phyloP scores from a whole-genome alignment of 441 rosid species.

The Arabidopsis hybrid region DNA sequence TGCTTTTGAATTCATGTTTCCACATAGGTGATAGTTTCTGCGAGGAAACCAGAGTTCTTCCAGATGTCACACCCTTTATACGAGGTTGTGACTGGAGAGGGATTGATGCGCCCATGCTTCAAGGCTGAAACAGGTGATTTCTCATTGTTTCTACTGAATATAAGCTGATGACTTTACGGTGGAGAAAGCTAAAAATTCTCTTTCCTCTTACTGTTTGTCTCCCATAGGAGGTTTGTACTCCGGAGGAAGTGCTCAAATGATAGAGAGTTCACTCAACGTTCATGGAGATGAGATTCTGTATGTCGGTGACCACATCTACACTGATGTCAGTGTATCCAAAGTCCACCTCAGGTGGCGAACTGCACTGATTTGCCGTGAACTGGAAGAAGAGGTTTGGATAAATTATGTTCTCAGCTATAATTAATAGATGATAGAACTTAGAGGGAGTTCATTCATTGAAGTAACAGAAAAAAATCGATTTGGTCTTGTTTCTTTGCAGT shows the following conservation, averaged over 20 bases:
- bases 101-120: conserved; percentile 98
- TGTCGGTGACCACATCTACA: conserved; percentile 97
- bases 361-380: conserved; percentile 89
- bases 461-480: background rate
- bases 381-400: conserved; percentile 83
- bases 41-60: conserved; percentile 98
- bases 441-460: background rate
- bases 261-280: conserved; percentile 83
- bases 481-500: conserved; percentile 55
- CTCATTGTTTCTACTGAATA: conserved; percentile 30
- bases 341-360: conserved; percentile 97
- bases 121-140: conserved; percentile 80
- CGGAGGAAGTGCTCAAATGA: conserved; percentile 98
- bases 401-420: background rate
- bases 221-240: conserved; percentile 86
- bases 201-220: conserved; percentile 32
- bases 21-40: conserved; percentile 89
- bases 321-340: conserved; percentile 96
- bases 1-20: conserved; percentile 17
- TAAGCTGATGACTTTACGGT: background rate
- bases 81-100: conserved; percentile 96
- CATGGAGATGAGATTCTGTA: conserved; percentile 96
- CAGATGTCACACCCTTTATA: conserved; percentile 96
- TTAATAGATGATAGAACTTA: conserved; percentile 18
- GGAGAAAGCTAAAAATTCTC: background rate